phyloP scores from a whole-genome alignment of 257 asterid species.

The Gardenia jasminoides region DNA sequence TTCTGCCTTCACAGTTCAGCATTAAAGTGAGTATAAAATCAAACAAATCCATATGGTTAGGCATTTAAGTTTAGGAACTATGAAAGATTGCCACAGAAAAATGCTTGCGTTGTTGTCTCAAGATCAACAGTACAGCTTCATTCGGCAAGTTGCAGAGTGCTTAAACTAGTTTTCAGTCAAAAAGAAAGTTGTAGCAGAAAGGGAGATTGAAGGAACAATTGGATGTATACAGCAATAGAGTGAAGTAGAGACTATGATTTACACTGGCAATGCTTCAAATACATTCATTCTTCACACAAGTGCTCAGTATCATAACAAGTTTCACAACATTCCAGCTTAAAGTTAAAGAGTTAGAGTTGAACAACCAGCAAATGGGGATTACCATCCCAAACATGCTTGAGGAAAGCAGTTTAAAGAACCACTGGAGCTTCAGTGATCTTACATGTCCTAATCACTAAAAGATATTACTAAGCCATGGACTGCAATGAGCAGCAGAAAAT shows the following conservation, averaged over 20 bases:
- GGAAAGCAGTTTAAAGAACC: slow-evolving; percentile 15
- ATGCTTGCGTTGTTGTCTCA: too few species aligned
- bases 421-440: neutral
- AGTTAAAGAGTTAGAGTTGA: neutral
- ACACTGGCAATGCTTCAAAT: neutral
- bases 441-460: neutral
- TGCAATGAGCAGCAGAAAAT: neutral
- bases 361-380: neutral
- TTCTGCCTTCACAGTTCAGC: too few species aligned
- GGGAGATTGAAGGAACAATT: neutral
- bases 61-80: too few species aligned
- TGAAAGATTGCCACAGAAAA: too few species aligned
- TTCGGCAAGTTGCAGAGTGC: too few species aligned
- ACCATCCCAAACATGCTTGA: slow-evolving; percentile 17
- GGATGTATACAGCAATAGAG: neutral
- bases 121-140: too few species aligned
- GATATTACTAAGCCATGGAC: neutral
- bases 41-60: too few species aligned
- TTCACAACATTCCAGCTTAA: neutral
- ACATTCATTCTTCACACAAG: neutral
- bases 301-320: neutral
- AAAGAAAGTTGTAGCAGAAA: neutral
- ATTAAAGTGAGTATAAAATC: too few species aligned
- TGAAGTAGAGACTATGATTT: neutral
- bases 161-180: neutral